These are phyloP conservation scores for Fusarium sambucinum DNA, from an alignment of 2,329 filamentous ascomycete species.

Conservation along the genomic window DNA sequence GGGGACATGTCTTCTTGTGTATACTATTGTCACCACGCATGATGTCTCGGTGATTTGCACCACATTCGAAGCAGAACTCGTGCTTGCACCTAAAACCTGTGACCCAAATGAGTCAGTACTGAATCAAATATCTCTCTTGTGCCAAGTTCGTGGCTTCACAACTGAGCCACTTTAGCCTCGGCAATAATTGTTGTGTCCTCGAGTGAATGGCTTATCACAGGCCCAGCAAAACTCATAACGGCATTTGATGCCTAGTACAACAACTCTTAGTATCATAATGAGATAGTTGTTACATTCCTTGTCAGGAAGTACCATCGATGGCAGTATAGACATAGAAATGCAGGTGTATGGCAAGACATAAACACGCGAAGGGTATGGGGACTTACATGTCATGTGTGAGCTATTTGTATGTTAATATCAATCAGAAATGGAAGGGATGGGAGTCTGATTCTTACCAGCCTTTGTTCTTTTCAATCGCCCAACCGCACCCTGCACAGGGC, in stretches of 20 bases:
- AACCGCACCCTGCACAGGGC: constrained; percentile 55
- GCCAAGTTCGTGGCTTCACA: background rate
- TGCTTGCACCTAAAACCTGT: constrained; percentile 53
- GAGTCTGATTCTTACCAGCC: constrained; percentile 56
- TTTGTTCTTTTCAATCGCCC: constrained; percentile 56
- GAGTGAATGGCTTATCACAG: constrained; percentile 45
- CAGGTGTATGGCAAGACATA: background rate
- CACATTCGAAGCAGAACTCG: constrained; percentile 56
- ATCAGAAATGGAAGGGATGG: background rate
- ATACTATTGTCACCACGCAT: constrained; percentile 51
- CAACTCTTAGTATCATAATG: constrained; percentile 29
- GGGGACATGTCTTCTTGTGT: constrained; percentile 50
- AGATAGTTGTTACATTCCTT: background rate
- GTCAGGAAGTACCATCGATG: constrained; percentile 33
- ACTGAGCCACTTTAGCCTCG: background rate
- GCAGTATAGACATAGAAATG: constrained; percentile 5
- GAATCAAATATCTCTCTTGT: background rate
- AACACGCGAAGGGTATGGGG: background rate
- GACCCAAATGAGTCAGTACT: constrained; percentile 30
- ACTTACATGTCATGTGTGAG: constrained; percentile 59
- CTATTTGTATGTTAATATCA: constrained; percentile 48
- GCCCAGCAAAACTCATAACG: constrained; percentile 53
- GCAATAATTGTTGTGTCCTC: constrained; percentile 44
- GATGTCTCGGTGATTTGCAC: constrained; percentile 51
- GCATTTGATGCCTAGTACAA: constrained; percentile 51